These are phyloP conservation scores for Hemerocallis citrina DNA, from an alignment of 106 monocot genomes.

Conservation along the genomic window DNA sequence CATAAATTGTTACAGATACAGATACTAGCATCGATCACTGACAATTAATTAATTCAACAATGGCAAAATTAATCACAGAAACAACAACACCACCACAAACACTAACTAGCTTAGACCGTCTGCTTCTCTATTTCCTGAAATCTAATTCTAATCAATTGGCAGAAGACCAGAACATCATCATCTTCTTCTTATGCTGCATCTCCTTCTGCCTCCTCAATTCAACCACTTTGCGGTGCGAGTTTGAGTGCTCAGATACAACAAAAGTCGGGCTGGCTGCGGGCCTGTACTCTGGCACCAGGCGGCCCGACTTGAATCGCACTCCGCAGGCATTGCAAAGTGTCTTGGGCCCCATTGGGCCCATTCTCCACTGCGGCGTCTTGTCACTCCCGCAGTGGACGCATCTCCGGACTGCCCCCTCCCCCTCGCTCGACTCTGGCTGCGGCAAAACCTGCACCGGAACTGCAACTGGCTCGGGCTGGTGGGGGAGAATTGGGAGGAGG, in stretches of 20 bases:
- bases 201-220: constrained; percentile 38
- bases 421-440: background rate
- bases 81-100: background rate
- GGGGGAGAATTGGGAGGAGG: background rate
- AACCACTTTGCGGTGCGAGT: constrained; percentile 45
- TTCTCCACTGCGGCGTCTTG: constrained; percentile 62
- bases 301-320: constrained; percentile 34
- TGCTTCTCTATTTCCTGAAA: background rate
- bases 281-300: constrained; percentile 56
- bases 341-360: constrained; percentile 59
- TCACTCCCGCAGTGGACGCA: constrained; percentile 43
- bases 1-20: too few relatives aligned
- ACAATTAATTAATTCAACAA: too few relatives aligned
- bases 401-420: background rate
- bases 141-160: too few relatives aligned
- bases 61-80: background rate
- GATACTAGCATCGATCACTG: background rate
- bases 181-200: constrained; percentile 4
- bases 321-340: constrained; percentile 53
- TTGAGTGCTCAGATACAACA: constrained; percentile 24
- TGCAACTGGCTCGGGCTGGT: background rate
- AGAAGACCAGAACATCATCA: constrained; percentile 4
- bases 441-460: background rate
- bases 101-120: background rate
- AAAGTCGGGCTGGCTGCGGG: constrained; percentile 7